Evolutionary conservation across 306 rosid species (phyloP), one percentile per base, ranked within the genome.

Genomic region (Vigna radiata): DNA sequence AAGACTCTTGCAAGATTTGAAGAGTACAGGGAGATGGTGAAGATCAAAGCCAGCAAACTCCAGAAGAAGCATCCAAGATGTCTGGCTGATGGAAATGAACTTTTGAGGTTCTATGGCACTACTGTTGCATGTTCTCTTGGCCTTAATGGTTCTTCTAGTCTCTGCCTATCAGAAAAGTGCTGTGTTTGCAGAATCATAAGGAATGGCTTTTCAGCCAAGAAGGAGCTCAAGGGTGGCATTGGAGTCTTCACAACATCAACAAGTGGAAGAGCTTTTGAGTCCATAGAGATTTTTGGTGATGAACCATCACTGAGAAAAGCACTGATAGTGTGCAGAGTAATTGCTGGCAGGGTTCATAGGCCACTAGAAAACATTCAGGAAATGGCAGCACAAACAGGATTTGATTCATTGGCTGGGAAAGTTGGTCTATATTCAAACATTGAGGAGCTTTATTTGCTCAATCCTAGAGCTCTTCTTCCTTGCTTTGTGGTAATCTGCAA

Each of bases 241-340:
- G 99, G 99, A 6, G 97, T 95, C 54, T 95, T 95, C 80, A 90
- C 99, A 47, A 95, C 97, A 29, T 95, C 97, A 0, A 95, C 99
- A 7, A 95, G 99, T 66, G 97, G 93, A 53, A 88, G 93, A 70
- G 99, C 99, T 31, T 92, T 84, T 69, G 97, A 92, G 73, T 82
- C 87, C 15, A 88, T 78, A 33, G 77, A 78, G 72, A 78, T 70
- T 23, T 7, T 49, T 70, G 82, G 69, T 16, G 33, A 78, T 61
- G 82, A 78, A 87, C 83, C 84, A 3, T 50, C 81, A 13, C 2
- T 56, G 0, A 87, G 90, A 73, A 91, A 88, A 54, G 98, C 91
- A n/a, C 66, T 94, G 29, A 90, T 94, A 31, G 97, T 94, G 1
- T 94, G 97, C 87, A 90, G 98, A 77, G 98, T 94, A n/a, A 89